Percentiles rank a stretch among this genome's conserved stretches.
Conservation (phyloP, 148 eudicot genomes). For the Cornus florida region DNA sequence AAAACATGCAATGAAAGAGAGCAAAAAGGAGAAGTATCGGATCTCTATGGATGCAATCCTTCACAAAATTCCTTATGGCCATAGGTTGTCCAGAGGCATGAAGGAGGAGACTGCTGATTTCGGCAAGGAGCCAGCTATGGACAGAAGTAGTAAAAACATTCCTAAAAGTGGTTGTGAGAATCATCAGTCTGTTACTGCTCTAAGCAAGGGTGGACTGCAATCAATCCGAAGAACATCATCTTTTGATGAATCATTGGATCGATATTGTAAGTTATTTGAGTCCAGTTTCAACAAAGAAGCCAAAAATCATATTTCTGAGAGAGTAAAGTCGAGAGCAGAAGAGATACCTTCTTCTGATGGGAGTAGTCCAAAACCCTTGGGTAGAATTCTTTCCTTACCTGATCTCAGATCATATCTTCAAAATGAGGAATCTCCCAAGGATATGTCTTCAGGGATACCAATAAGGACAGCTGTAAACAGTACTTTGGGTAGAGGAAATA, state of each 20-base stretch:
- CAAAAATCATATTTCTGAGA: constrained; percentile 19
- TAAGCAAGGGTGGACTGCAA: constrained; percentile 10
- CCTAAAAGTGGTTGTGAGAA: not conserved
- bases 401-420: constrained; percentile 40
- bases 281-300: constrained; percentile 30
- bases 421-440: constrained; percentile 18
- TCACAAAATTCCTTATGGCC: constrained; percentile 77
- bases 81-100: constrained; percentile 30
- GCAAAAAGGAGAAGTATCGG: constrained; percentile 63
- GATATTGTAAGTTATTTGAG: constrained; percentile 47
- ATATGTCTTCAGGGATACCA: constrained; percentile 7
- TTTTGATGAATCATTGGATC: constrained; percentile 53
- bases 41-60: constrained; percentile 76
- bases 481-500: constrained; percentile 4
- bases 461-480: constrained; percentile 14
- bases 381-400: constrained; percentile 73
- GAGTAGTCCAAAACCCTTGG: constrained; percentile 20
- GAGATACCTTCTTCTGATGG: constrained; percentile 18
- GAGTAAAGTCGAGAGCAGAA: constrained; percentile 31
- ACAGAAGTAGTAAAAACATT: constrained; percentile 7
- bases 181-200: constrained; percentile 11
- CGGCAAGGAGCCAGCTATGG: constrained; percentile 4
- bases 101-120: constrained; percentile 12
- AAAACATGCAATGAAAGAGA: constrained; percentile 62
- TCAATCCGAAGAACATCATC: constrained; percentile 39